Conservation (phyloP, 805 yeast genomes). For the Candida anglica region DNA sequence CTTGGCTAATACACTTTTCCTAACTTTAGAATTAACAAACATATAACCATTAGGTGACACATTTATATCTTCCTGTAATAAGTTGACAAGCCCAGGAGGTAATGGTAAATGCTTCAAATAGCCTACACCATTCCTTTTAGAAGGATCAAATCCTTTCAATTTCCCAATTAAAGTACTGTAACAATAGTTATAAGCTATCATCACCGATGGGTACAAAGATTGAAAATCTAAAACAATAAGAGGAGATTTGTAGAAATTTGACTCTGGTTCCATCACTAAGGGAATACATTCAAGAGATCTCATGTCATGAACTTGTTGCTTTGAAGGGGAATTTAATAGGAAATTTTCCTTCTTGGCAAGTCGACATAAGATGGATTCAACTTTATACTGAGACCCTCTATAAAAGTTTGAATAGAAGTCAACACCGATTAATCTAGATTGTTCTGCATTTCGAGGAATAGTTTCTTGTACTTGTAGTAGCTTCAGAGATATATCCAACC, state of each 20-base stretch:
- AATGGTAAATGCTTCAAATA: slow-evolving; percentile 41
- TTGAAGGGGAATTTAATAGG: slow-evolving; percentile 73
- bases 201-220: slow-evolving; percentile 87
- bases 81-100: slow-evolving; percentile 52
- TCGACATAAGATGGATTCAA: slow-evolving; percentile 77
- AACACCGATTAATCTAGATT: slow-evolving; percentile 81
- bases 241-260: slow-evolving; percentile 84
- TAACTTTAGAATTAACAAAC: slow-evolving; percentile 60
- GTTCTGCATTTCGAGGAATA: slow-evolving; percentile 69
- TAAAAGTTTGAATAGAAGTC: slow-evolving; percentile 85
- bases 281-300: slow-evolving; percentile 86
- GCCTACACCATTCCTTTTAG: slow-evolving; percentile 48
- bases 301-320: slow-evolving; percentile 76
- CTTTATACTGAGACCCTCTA: slow-evolving; percentile 92
- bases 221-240: slow-evolving; percentile 89
- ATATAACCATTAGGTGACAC: slow-evolving; percentile 86
- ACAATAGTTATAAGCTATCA: slow-evolving; percentile 89
- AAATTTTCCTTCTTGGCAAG: slow-evolving; percentile 74
- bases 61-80: slow-evolving; percentile 43
- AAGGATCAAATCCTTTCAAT: slow-evolving; percentile 47
- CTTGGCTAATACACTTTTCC: slow-evolving; percentile 73
- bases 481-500: slow-evolving; percentile 40
- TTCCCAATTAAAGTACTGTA: slow-evolving; percentile 70
- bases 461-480: slow-evolving; percentile 62
- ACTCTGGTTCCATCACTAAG: slow-evolving; percentile 86